Conservation (phyloP, 768 basidiomycete genomes). For the Kwoniella pini region DNA sequence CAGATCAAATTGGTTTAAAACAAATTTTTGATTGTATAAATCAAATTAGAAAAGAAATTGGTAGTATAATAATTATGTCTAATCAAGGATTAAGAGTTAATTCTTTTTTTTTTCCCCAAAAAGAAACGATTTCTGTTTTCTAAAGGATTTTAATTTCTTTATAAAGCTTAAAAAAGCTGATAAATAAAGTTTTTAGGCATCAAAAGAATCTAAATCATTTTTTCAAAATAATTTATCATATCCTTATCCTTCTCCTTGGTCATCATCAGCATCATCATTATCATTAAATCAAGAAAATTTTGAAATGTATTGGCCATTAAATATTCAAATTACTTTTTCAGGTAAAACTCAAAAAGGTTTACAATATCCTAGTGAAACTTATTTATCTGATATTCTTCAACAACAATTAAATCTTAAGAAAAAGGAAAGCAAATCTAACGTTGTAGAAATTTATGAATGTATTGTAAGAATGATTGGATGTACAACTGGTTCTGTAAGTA, state of each 20-base stretch:
- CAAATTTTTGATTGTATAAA: slow-evolving; percentile 38
- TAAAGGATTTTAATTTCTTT: no score
- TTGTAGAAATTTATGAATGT: slow-evolving; percentile 19
- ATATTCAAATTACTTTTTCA: slow-evolving; percentile 41
- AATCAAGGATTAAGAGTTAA: slow-evolving; percentile 41
- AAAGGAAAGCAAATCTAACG: not conserved
- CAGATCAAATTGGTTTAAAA: slow-evolving; percentile 38
- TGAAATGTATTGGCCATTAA: slow-evolving; percentile 31
- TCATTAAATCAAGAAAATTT: not conserved
- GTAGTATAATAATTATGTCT: slow-evolving; percentile 28
- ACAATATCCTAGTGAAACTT: slow-evolving; percentile 38
- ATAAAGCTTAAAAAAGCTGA: no score
- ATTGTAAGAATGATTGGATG: slow-evolving; percentile 21
- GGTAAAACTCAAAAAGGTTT: slow-evolving; percentile 21
- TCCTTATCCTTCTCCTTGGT: slow-evolving; percentile 31
- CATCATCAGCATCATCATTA: not conserved
- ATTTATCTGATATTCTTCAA: slow-evolving; percentile 28
- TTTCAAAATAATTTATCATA: slow-evolving; percentile 36
- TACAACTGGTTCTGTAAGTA: slow-evolving; percentile 13
- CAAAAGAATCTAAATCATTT: slow-evolving; percentile 28
- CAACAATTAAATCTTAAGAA: not conserved
- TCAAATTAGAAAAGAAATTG: slow-evolving; percentile 37
- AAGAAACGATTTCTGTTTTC: no score
- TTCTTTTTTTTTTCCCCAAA: no score
- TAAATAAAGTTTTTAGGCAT: no score